Evolutionary conservation across 129 eudicot genomes (phyloP).

Genomic region (Erigeron canadensis): DNA sequence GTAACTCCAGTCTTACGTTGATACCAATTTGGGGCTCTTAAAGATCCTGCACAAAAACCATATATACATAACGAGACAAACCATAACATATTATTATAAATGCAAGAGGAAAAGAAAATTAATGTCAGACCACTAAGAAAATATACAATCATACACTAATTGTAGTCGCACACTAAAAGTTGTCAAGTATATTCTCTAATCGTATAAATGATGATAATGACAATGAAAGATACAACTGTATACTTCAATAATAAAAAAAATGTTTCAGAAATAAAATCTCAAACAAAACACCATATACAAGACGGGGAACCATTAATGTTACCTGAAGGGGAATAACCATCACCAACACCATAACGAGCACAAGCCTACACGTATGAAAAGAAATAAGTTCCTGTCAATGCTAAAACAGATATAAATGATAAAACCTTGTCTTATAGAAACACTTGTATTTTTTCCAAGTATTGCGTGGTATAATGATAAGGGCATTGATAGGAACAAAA

Average conservation of each 20-base stretch:
- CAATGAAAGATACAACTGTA: not conserved
- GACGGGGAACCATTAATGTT: conserved; percentile 11
- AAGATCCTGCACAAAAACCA: conserved; percentile 50
- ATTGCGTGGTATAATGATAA: conserved; percentile 3
- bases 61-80: conserved; percentile 15
- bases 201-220: not conserved
- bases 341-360: conserved; percentile 73
- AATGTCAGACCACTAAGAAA: too few species aligned
- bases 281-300: not conserved
- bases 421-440: not conserved
- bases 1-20: conserved; percentile 87
- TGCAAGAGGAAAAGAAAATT: too few species aligned
- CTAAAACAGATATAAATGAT: not conserved
- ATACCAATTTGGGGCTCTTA: conserved; percentile 95
- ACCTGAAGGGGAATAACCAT: conserved; percentile 71
- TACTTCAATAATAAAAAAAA: not conserved
- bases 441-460: not conserved
- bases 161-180: not conserved
- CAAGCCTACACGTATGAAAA: conserved; percentile 55
- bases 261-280: not conserved
- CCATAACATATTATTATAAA: not conserved
- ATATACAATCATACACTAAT: not conserved
- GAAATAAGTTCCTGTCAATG: not conserved
- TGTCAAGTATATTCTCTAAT: not conserved
- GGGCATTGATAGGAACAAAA: conserved; percentile 10